A percentile compares a stretch with the other conserved stretches of the same genome.
These are phyloP conservation scores for Ceratocystis ficicola DNA, from an alignment of 2,329 filamentous ascomycete genomes.

Conservation along the genomic window DNA sequence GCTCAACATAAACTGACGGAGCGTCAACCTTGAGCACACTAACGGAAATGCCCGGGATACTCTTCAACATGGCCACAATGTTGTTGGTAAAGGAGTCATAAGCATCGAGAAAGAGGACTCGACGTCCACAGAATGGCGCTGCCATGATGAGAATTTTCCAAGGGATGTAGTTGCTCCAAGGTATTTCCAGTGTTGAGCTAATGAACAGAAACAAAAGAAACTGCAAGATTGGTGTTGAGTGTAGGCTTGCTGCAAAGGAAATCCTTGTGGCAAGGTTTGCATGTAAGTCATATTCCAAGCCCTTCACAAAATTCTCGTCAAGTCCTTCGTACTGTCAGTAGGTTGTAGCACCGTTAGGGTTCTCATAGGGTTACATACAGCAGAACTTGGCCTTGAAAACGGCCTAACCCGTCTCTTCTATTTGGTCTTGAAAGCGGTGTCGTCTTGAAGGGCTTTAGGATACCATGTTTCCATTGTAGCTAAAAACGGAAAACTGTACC, in stretches of 20 bases:
- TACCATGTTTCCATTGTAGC: not conserved
- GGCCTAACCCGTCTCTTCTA: not conserved
- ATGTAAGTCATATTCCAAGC: not conserved
- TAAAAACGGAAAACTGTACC: not conserved
- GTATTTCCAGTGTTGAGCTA: not conserved
- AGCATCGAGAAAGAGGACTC: slow-evolving; percentile 81
- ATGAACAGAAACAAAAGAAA: not conserved
- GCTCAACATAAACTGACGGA: slow-evolving; percentile 37
- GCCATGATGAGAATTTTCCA: slow-evolving; percentile 25
- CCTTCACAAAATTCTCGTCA: not conserved
- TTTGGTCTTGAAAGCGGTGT: too few relatives aligned
- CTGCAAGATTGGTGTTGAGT: not conserved
- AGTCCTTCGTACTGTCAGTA: not conserved
- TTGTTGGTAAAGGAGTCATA: slow-evolving; percentile 97
- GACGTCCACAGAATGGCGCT: slow-evolving; percentile 24
- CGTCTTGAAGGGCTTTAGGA: not conserved
- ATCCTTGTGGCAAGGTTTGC: slow-evolving; percentile 1
- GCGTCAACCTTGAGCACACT: slow-evolving; percentile 56
- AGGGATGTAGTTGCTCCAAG: not conserved
- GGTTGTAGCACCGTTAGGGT: not conserved
- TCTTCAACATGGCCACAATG: slow-evolving; percentile 69
- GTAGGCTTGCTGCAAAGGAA: not conserved
- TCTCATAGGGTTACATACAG: not conserved
- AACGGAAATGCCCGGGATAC: slow-evolving; percentile 55
- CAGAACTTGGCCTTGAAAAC: not conserved